Base-by-base conservation (phyloP, 192 early-diverging fungal genomes). In the Mortierella claussenii region DNA sequence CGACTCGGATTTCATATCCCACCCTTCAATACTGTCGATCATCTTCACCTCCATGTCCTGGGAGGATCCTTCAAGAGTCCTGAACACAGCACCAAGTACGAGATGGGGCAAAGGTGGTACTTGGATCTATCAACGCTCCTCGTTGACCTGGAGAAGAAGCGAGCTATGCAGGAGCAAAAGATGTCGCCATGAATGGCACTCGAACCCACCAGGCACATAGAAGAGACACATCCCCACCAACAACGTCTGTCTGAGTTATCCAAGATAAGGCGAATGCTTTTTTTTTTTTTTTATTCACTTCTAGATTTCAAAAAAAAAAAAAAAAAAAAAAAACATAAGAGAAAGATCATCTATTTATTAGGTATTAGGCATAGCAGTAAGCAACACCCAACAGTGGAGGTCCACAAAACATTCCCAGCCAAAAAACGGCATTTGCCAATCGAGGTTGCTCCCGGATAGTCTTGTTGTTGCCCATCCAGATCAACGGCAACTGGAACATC, bases 401-500 rank as follows among this genome's bases (percentile, higher is more conserved):
- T 17, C 92, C 95, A 57, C 86, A 60, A 47, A 96, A 92, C 92
- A 98, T 94, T 24, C 89, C 88, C 45, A 95, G 80, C 97, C 97
- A 98, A 73, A 98, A 97, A 47, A 92, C 66, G 18, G 78, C 88
- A 82, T 98, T 97, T 8, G 92, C 90, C 21, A 95, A 48, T 49
- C 90, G 78, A 44, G 83, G 87, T 17, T 86, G 80, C 48, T 87
- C 78, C 64, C 83, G 86, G 53, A 95, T 82, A 33, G 78, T 69
- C 23, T 82, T 82, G 20, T 89, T 55, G 5, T 88, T 79, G 28
- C 88, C 86, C 10, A 92, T 60, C 48, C 82, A 87, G 45, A 98
- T 97, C 60, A 98, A 60, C 20, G 97, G 97, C 42, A 98, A 71
- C 80, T 98, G 96, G 58, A 86, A 56, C 94, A 96, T 96, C 80